Evolutionary conservation across 768 basidiomycete genomes (phyloP).

Genomic region (Chalciporus chontae): DNA sequence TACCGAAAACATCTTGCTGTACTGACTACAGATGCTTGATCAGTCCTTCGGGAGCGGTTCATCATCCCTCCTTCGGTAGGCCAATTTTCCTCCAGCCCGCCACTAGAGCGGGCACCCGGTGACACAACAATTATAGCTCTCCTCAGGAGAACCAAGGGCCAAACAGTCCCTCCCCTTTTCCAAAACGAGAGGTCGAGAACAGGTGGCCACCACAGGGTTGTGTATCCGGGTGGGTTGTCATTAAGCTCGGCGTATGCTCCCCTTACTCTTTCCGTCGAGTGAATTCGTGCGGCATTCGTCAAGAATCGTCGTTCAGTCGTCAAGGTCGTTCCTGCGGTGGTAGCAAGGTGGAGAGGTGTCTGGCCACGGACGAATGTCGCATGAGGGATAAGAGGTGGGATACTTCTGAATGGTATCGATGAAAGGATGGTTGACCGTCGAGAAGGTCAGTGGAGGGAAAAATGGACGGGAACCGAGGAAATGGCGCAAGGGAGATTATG

Average conservation of each 20-base stretch:
- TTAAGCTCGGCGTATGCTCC: slow-evolving; percentile 18
- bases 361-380: slow-evolving; percentile 12
- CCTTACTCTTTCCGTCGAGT: slow-evolving; percentile 29
- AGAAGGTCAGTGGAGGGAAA: slow-evolving; percentile 23
- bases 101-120: slow-evolving; percentile 30
- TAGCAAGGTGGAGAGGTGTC: slow-evolving; percentile 27
- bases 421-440: slow-evolving; percentile 24
- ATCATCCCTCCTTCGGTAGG: slow-evolving; percentile 20
- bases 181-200: slow-evolving; percentile 11
- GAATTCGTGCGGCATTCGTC: slow-evolving; percentile 33
- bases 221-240: slow-evolving; percentile 17
- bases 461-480: slow-evolving; percentile 9
- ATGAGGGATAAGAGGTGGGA: slow-evolving; percentile 16
- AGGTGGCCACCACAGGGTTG: slow-evolving; percentile 11
- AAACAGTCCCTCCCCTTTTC: slow-evolving; percentile 2
- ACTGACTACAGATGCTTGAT: slow-evolving; percentile 21
- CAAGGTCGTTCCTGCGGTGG: slow-evolving; percentile 30
- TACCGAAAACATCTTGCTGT: slow-evolving; percentile 17
- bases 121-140: slow-evolving; percentile 15
- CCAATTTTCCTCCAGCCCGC: slow-evolving; percentile 30
- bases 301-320: slow-evolving; percentile 36
- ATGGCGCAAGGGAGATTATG: slow-evolving; percentile 25
- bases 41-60: slow-evolving; percentile 28
- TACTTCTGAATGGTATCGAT: slow-evolving; percentile 20
- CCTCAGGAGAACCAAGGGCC: slow-evolving; percentile 21